Conservation (phyloP, 345 rosid genomes). For the Linum usitatissimum region DNA sequence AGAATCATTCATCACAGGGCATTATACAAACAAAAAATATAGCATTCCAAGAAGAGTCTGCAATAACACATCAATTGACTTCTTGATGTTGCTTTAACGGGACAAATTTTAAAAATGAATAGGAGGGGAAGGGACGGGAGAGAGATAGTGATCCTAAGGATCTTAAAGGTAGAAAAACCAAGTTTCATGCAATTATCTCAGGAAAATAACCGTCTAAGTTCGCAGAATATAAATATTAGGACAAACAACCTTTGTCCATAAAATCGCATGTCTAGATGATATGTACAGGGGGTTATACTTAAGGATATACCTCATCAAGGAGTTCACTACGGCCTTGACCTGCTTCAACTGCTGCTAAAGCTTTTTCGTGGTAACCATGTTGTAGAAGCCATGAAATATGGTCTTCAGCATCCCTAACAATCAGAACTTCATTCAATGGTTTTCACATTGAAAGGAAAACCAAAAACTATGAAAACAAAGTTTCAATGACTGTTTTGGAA, state of each 20-base stretch:
- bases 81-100: neutral
- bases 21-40: too few species aligned
- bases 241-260: neutral
- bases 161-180: neutral
- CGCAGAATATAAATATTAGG: neutral
- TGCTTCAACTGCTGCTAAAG: conserved; percentile 94
- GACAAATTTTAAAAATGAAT: neutral
- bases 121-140: neutral
- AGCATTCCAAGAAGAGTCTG: neutral
- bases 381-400: conserved; percentile 98
- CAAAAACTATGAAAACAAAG: neutral
- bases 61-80: too few species aligned
- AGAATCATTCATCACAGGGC: too few species aligned
- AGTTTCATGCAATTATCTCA: neutral
- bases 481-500: neutral
- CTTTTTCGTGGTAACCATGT: conserved; percentile 97
- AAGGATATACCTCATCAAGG: conserved; percentile 60
- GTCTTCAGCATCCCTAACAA: conserved; percentile 88
- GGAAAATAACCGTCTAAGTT: too few species aligned
- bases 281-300: neutral
- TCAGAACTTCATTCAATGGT: conserved; percentile 6
- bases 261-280: neutral
- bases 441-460: neutral
- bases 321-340: conserved; percentile 92
- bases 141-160: neutral